These are phyloP conservation scores for Albugo laibachii DNA, from an alignment of 352 stramenopile genomes.

Conservation along the genomic window DNA sequence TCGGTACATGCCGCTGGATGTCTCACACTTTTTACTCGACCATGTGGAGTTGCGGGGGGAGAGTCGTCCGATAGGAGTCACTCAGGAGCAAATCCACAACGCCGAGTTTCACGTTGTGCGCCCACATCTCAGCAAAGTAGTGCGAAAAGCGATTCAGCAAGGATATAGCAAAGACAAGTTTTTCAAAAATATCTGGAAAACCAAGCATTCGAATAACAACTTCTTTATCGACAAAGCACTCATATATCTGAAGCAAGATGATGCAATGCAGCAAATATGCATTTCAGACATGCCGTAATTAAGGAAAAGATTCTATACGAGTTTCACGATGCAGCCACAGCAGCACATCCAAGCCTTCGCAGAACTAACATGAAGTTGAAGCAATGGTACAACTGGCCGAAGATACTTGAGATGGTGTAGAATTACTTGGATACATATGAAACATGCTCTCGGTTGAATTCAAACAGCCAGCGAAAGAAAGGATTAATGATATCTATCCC, in stretches of 20 bases:
- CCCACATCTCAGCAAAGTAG: background rate
- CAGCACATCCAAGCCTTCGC: constrained; percentile 3
- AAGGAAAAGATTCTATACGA: background rate
- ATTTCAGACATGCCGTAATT: background rate
- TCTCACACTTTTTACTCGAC: constrained; percentile 1
- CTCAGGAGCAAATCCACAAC: background rate
- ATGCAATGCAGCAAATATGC: background rate
- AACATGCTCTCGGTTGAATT: constrained; percentile 3
- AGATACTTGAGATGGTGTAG: constrained; percentile 1
- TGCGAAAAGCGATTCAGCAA: background rate
- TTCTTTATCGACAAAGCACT: background rate
- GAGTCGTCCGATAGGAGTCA: background rate
- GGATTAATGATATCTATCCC: constrained; percentile 4
- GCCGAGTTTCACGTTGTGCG: background rate
- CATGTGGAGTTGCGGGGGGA: background rate
- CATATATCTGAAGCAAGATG: background rate
- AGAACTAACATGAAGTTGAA: constrained; percentile 1
- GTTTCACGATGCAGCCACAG: constrained; percentile 1
- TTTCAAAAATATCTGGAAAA: background rate
- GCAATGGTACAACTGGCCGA: constrained; percentile 7
- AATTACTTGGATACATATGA: constrained; percentile 5
- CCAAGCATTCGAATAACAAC: background rate
- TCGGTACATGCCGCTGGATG: background rate
- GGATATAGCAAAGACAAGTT: background rate
- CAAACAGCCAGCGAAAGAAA: constrained; percentile 2